Percentiles rank a stretch among this genome's conserved stretches.
These are phyloP conservation scores for Leccinellum rugosiceps DNA, from an alignment of 768 basidiomycete genomes.

Conservation along the genomic window DNA sequence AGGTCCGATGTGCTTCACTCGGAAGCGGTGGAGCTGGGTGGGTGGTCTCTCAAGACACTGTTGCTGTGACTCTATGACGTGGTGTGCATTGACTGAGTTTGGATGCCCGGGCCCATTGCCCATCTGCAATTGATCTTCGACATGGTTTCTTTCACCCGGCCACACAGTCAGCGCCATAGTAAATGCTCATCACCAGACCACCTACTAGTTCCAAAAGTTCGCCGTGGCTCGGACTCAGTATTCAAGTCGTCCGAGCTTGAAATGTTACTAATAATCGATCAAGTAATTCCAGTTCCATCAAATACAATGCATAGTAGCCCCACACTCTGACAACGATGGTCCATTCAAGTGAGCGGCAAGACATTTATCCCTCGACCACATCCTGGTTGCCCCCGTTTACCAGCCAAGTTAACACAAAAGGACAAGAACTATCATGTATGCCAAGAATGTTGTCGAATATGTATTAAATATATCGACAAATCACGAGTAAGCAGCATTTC, in stretches of 20 bases:
- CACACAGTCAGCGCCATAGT: too few species aligned
- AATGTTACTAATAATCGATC: neutral
- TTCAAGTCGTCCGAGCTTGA: neutral
- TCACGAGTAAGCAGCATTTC: neutral
- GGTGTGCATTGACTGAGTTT: neutral
- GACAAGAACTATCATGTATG: too few species aligned
- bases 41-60: neutral
- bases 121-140: neutral
- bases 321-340: neutral
- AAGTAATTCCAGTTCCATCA: neutral
- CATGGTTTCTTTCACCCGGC: slow-evolving; percentile 6
- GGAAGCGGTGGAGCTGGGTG: neutral
- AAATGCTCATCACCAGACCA: neutral
- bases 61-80: too few species aligned
- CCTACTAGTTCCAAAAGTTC: neutral
- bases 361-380: neutral
- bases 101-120: too few species aligned
- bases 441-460: slow-evolving; percentile 11
- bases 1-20: neutral
- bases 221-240: neutral
- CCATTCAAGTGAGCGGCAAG: neutral
- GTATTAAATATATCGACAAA: neutral
- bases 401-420: too few species aligned
- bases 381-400: slow-evolving; percentile 2
- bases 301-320: neutral